Evolutionary conservation across 164 flowering plant species (phyloP).

Genomic region (Magnolia officinalis): DNA sequence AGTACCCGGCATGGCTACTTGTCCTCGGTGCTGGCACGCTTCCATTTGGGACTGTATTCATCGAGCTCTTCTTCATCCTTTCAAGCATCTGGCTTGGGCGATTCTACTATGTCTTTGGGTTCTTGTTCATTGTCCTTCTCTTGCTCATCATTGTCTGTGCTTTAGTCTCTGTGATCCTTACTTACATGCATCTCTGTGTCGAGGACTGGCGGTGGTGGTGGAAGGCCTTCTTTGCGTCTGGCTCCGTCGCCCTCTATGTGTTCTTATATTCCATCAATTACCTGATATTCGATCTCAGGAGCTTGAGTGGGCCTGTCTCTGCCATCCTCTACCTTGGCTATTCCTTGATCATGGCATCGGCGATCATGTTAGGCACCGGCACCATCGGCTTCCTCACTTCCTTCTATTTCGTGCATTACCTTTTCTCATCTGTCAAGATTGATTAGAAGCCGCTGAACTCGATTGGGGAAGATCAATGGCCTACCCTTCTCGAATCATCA

Average conservation of each 20-base stretch:
- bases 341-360: slow-evolving; percentile 33
- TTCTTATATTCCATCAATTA: slow-evolving; percentile 39
- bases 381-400: slow-evolving; percentile 36
- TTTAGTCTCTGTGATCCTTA: slow-evolving; percentile 39
- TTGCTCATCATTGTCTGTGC: slow-evolving; percentile 40
- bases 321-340: slow-evolving; percentile 36
- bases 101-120: slow-evolving; percentile 41
- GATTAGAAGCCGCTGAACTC: slow-evolving; percentile 14
- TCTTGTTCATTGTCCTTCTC: slow-evolving; percentile 33
- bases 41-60: slow-evolving; percentile 41
- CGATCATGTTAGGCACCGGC: slow-evolving; percentile 38
- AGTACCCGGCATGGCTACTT: slow-evolving; percentile 41
- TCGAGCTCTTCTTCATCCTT: slow-evolving; percentile 41
- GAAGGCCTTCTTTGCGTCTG: slow-evolving; percentile 42
- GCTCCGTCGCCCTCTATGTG: slow-evolving; percentile 35
- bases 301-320: slow-evolving; percentile 38
- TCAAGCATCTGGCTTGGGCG: slow-evolving; percentile 45
- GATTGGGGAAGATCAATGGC: neutral
- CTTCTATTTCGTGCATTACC: slow-evolving; percentile 40
- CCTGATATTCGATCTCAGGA: slow-evolving; percentile 30
- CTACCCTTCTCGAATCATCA: neutral
- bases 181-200: slow-evolving; percentile 42
- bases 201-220: slow-evolving; percentile 52
- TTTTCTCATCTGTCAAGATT: slow-evolving; percentile 37
- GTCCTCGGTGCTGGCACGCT: slow-evolving; percentile 47